A percentile compares a stretch with the other conserved stretches of the same genome.
Conservation (phyloP, 2,329 filamentous ascomycete genomes). For the Claviceps fusiformis region DNA sequence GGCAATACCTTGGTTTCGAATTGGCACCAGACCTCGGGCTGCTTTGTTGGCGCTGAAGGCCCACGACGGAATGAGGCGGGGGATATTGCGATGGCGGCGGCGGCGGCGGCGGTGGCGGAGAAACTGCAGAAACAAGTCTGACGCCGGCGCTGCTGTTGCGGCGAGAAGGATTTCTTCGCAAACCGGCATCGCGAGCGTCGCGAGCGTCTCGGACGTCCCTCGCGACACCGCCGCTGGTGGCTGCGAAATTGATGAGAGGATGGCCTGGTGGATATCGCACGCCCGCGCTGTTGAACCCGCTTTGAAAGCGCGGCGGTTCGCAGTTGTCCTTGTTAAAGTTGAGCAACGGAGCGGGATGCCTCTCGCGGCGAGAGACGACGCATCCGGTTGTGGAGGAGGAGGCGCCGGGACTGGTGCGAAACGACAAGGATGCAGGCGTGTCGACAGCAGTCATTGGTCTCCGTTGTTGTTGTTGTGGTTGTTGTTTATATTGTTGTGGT, state of each 20-base stretch:
- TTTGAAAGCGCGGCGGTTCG: conserved; percentile 44
- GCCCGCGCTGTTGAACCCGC: conserved; percentile 34
- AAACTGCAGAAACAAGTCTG: background rate
- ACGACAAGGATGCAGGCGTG: background rate
- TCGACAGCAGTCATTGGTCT: conserved; percentile 15
- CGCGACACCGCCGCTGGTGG: conserved; percentile 11
- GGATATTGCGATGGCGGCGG: conserved; percentile 15
- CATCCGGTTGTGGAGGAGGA: background rate
- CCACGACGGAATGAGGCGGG: conserved; percentile 3
- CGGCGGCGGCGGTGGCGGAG: too few species aligned
- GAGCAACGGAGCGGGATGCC: conserved; percentile 45
- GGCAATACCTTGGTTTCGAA: conserved; percentile 2
- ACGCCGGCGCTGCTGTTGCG: background rate
- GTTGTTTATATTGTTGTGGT: background rate
- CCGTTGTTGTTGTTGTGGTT: conserved; percentile 2
- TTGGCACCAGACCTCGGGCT: background rate
- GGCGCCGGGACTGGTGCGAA: background rate
- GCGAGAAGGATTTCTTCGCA: conserved; percentile 6
- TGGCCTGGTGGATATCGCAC: conserved; percentile 24
- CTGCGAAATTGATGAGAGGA: conserved; percentile 34
- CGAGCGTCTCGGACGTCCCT: conserved; percentile 2
- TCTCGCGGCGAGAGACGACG: conserved; percentile 13
- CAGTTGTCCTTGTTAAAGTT: conserved; percentile 49
- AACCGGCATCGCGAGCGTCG: background rate
- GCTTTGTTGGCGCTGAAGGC: background rate